phyloP scores from a whole-genome alignment of 2,329 filamentous ascomycete genomes.

The Dothiorella sarmentorum region DNA sequence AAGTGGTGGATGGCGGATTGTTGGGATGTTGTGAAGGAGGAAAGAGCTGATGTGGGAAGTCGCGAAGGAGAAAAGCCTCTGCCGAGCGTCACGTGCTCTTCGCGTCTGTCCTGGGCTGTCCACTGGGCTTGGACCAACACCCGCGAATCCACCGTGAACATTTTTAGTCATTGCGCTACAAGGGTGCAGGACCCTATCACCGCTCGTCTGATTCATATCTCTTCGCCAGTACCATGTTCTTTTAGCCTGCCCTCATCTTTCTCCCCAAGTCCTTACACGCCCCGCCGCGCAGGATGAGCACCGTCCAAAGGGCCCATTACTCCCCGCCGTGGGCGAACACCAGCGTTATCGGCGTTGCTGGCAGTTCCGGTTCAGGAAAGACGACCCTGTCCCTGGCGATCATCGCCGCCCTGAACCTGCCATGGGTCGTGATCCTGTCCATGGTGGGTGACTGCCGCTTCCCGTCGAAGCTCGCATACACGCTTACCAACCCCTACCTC shows the following conservation, averaged over 20 bases:
- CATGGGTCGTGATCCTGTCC: constrained; percentile 96
- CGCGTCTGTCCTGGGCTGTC: neutral
- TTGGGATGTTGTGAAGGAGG: constrained; percentile 4
- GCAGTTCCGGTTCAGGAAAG: constrained; percentile 92
- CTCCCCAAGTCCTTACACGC: neutral
- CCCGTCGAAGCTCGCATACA: constrained; percentile 21
- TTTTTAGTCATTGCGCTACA: constrained; percentile 18
- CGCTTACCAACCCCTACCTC: constrained; percentile 1
- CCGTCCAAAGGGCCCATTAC: constrained; percentile 61
- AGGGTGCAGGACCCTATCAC: constrained; percentile 14
- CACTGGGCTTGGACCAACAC: neutral
- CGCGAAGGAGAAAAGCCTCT: constrained; percentile 20
- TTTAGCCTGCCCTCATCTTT: neutral
- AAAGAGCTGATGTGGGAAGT: neutral
- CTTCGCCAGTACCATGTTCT: constrained; percentile 1
- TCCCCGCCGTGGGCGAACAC: constrained; percentile 94
- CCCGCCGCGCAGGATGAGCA: constrained; percentile 9
- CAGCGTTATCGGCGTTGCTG: constrained; percentile 93
- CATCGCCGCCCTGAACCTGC: constrained; percentile 81
- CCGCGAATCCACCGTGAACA: constrained; percentile 5
- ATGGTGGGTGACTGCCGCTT: constrained; percentile 60
- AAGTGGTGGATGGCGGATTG: neutral
- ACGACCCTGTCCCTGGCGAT: constrained; percentile 92
- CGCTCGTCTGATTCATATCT: constrained; percentile 8
- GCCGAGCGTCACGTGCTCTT: constrained; percentile 7